phyloP scores from a whole-genome alignment of 805 yeast species.

The Millerozyma acaciae region DNA sequence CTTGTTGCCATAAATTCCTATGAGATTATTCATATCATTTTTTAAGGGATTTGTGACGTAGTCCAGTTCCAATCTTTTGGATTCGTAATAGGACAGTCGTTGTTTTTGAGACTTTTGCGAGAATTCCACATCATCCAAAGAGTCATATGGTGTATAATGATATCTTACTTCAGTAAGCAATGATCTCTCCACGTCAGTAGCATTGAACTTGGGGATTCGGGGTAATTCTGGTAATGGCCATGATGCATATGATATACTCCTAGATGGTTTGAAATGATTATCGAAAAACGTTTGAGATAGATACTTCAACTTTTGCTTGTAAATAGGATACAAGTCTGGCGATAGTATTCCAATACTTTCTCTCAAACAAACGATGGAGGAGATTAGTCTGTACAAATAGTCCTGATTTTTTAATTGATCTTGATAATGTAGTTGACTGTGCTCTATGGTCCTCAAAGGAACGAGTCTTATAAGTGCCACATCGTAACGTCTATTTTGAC shows the following conservation, averaged over 20 bases:
- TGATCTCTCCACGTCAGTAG: constrained; percentile 77
- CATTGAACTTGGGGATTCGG: constrained; percentile 54
- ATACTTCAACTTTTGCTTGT: constrained; percentile 59
- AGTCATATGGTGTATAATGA: constrained; percentile 50
- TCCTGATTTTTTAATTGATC: constrained; percentile 21
- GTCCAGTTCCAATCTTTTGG: constrained; percentile 59
- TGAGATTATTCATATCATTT: constrained; percentile 44
- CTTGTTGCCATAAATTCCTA: constrained; percentile 44
- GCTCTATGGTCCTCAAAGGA: constrained; percentile 81
- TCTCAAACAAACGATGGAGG: constrained; percentile 77
- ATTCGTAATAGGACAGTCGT: constrained; percentile 48
- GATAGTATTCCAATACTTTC: constrained; percentile 82
- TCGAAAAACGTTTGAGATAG: constrained; percentile 57
- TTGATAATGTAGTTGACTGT: constrained; percentile 53
- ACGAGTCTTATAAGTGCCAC: constrained; percentile 67
- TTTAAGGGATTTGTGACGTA: constrained; percentile 66
- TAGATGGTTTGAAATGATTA: constrained; percentile 21
- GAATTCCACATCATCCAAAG: constrained; percentile 25
- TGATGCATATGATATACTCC: constrained; percentile 25
- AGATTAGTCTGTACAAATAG: constrained; percentile 64
- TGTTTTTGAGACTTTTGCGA: constrained; percentile 8
- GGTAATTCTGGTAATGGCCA: constrained; percentile 85
- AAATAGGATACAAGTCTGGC: constrained; percentile 72
- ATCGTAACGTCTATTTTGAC: constrained; percentile 25
- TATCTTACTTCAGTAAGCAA: constrained; percentile 70